Evolutionary conservation across 805 yeast species (phyloP), one percentile per base, ranked within the genome.

Genomic region (Starmerella gropengiesseri): DNA sequence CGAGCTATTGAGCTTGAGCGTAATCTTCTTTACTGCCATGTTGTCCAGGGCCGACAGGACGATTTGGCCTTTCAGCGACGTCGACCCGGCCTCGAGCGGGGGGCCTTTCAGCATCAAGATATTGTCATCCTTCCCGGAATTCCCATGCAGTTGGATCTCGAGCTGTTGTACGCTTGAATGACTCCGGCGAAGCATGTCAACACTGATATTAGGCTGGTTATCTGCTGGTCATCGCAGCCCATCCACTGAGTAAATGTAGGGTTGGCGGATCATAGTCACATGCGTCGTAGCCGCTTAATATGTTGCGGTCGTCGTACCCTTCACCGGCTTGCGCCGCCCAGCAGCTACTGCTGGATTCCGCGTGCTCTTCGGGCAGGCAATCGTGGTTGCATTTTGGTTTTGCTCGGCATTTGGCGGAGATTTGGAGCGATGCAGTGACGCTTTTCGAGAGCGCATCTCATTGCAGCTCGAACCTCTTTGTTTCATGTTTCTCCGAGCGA

Each of bases 51-150:
- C 75, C 1, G 87, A 71, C 20, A 91, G 61, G 1, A 80, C 86
- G 19, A 91, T 77, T 9, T 75, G 75, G 4, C 98, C 98, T 1
- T 80, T 65, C 21, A 91, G 60, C 6, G 81, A 63, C 3, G 75
- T 82, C 2, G 94, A 77, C 0, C 84, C 70, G 0, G 96, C 94
- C 40, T 79, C 87, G 27, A 71, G 69, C 5, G 80, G 76, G 1
- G 79, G 56, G 1, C 98, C 98, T 52, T 85, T 80, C 25, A 89
- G 60, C 7, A 91, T 73, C 4, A 89, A 62, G 8, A 87, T 89
- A 55, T 85, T 47, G 17, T 51, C 50, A 22, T 47, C 37, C n/a
- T 49, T 31, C 19, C 55, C 57, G 5, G 51, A 38, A 17, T 52
- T 53, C 12, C 47, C 48, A 12, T 43, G 37, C 16, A 54, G 50